A percentile compares a stretch with the other conserved stretches of the same genome.
phyloP scores from a whole-genome alignment of 306 rosid species.

The Prunus mume region DNA sequence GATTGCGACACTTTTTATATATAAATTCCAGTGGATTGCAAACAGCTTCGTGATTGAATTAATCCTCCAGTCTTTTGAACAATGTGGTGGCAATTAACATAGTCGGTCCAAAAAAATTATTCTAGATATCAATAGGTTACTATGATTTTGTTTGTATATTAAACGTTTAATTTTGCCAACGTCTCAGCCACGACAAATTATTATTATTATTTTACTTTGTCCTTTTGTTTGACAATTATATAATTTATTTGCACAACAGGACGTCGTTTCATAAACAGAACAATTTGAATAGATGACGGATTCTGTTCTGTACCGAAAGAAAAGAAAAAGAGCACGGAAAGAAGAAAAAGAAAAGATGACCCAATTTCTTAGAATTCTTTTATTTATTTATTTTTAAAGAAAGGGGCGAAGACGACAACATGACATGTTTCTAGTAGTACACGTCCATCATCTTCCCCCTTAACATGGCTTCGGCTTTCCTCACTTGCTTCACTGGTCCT shows the following conservation, averaged over 20 bases:
- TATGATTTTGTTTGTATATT: too few species aligned
- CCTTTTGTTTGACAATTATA: too few species aligned
- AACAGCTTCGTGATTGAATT: background rate
- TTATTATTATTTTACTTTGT: too few species aligned
- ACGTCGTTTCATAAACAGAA: too few species aligned
- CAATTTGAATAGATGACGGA: too few species aligned
- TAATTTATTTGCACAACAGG: too few species aligned
- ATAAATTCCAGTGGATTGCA: background rate
- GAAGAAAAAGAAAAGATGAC: background rate
- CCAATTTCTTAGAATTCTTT: slow-evolving; percentile 24
- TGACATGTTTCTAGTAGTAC: slow-evolving; percentile 30
- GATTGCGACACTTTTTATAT: background rate
- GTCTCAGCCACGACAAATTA: too few species aligned
- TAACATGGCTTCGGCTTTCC: slow-evolving; percentile 91
- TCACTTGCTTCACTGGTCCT: slow-evolving; percentile 87
- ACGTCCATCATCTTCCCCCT: slow-evolving; percentile 79
- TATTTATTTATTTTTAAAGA: slow-evolving; percentile 17
- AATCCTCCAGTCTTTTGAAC: background rate
- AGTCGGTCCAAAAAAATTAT: background rate
- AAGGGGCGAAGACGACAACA: slow-evolving; percentile 11
- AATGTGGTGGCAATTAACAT: background rate
- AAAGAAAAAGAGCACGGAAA: too few species aligned
- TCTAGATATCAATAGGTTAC: too few species aligned
- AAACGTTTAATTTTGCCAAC: too few species aligned
- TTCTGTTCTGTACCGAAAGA: too few species aligned